Evolutionary conservation across 768 basidiomycete species (phyloP).

Genomic region (Collybia sordida): DNA sequence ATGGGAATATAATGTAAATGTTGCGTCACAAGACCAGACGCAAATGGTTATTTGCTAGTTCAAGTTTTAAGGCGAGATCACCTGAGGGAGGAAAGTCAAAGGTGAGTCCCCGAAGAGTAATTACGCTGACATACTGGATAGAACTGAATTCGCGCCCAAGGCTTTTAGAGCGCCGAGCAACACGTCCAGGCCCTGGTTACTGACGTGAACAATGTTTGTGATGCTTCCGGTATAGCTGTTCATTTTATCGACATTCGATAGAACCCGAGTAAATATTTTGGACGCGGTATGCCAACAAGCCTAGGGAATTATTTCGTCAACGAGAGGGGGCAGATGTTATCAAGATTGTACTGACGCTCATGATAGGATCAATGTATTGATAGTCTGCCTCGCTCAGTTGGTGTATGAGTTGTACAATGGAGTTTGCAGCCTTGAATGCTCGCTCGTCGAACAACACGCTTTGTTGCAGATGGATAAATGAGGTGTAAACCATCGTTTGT

Average conservation of each 20-base stretch:
- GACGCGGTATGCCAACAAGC: slow-evolving; percentile 18
- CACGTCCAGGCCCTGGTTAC: slow-evolving; percentile 9
- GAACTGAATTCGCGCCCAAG: slow-evolving; percentile 13
- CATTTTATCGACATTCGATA: slow-evolving; percentile 4
- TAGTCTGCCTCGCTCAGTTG: slow-evolving; percentile 51
- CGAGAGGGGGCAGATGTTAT: not conserved
- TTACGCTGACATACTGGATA: slow-evolving; percentile 10
- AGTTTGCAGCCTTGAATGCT: slow-evolving; percentile 41
- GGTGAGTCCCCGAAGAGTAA: not conserved
- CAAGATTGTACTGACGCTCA: slow-evolving; percentile 39
- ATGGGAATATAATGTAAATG: no score
- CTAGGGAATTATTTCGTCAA: slow-evolving; percentile 5
- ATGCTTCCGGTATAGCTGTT: slow-evolving; percentile 5
- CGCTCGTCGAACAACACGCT: slow-evolving; percentile 38
- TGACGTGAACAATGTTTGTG: slow-evolving; percentile 4
- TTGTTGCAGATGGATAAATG: slow-evolving; percentile 50
- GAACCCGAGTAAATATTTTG: slow-evolving; percentile 16
- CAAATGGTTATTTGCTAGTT: not conserved
- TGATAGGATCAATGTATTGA: slow-evolving; percentile 51
- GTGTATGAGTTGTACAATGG: slow-evolving; percentile 43
- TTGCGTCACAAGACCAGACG: no score
- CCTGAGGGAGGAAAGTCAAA: not conserved
- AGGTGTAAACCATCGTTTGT: slow-evolving; percentile 49
- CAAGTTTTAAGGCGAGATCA: not conserved
- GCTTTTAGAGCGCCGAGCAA: slow-evolving; percentile 14